Conservation (phyloP, 345 rosid species). For the Populus pruinosa region DNA sequence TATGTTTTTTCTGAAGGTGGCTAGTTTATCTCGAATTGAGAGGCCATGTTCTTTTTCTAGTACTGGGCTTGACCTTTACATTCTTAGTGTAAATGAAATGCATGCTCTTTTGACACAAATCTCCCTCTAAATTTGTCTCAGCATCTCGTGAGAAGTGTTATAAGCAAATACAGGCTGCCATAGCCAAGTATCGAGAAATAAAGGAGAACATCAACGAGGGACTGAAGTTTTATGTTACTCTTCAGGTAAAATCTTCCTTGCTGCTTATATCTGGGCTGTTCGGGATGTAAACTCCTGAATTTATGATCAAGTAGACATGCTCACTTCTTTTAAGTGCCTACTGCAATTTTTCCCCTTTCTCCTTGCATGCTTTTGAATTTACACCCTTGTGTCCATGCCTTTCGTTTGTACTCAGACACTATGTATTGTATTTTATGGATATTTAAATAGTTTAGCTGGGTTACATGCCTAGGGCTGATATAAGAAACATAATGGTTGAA, state of each 20-base stretch:
- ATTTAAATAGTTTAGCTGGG: neutral
- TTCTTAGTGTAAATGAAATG: neutral
- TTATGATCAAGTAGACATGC: neutral
- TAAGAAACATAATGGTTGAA: neutral
- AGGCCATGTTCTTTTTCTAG: neutral
- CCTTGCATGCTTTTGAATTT: neutral
- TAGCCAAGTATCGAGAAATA: conserved; percentile 82
- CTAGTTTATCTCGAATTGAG: neutral
- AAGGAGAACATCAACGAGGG: conserved; percentile 97
- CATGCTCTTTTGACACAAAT: neutral
- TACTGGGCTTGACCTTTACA: neutral
- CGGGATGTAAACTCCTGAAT: neutral
- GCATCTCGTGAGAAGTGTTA: conserved; percentile 90
- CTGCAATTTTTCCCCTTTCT: neutral
- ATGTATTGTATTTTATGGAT: neutral
- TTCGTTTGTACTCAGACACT: neutral
- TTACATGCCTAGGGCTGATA: neutral
- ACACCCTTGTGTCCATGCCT: neutral
- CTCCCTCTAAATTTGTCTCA: conserved; percentile 26
- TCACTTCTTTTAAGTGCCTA: neutral
- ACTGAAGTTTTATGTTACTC: conserved; percentile 91
- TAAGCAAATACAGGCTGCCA: conserved; percentile 89
- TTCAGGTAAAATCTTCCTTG: conserved; percentile 56
- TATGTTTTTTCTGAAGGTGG: neutral
- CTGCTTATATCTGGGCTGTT: neutral